A percentile compares a stretch with the other conserved stretches of the same genome.
Conservation (phyloP, 768 basidiomycete species). For the Termitomyces sp. region DNA sequence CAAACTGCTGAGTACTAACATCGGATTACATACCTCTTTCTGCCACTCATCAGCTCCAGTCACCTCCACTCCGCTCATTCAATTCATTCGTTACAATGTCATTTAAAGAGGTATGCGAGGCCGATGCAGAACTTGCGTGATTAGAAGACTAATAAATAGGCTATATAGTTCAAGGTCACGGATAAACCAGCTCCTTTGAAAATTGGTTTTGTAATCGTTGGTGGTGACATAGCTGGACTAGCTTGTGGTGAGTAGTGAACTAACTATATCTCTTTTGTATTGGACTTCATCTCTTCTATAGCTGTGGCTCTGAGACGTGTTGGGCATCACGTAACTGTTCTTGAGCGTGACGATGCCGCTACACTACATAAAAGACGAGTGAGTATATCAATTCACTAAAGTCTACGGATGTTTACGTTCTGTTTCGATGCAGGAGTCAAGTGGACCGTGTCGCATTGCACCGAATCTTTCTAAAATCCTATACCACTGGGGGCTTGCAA, state of each 20-base stretch:
- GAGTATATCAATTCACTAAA: not conserved
- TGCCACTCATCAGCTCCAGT: not conserved
- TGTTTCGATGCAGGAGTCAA: constrained; percentile 8
- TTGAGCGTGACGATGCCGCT: constrained; percentile 30
- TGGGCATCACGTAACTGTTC: constrained; percentile 49
- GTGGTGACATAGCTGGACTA: constrained; percentile 45
- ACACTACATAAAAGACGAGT: constrained; percentile 2
- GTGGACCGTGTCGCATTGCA: constrained; percentile 27
- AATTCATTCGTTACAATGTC: not conserved
- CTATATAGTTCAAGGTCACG: constrained; percentile 2
- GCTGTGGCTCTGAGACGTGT: constrained; percentile 46
- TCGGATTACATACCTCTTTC: not conserved
- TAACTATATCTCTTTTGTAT: no score
- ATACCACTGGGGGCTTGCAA: constrained; percentile 44
- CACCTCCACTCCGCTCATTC: not conserved
- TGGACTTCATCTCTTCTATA: not conserved
- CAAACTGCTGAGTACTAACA: not conserved
- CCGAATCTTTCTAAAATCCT: constrained; percentile 55
- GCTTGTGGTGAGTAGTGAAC: constrained; percentile 23
- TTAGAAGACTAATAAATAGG: not conserved
- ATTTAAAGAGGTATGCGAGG: not conserved
- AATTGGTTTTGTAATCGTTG: constrained; percentile 21
- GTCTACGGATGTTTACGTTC: not conserved
- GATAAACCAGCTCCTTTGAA: constrained; percentile 3
- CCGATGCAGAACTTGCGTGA: not conserved